Percentiles rank a stretch among this genome's conserved stretches.
phyloP scores from a whole-genome alignment of 805 yeast species.

The Danielia oregonensis region DNA sequence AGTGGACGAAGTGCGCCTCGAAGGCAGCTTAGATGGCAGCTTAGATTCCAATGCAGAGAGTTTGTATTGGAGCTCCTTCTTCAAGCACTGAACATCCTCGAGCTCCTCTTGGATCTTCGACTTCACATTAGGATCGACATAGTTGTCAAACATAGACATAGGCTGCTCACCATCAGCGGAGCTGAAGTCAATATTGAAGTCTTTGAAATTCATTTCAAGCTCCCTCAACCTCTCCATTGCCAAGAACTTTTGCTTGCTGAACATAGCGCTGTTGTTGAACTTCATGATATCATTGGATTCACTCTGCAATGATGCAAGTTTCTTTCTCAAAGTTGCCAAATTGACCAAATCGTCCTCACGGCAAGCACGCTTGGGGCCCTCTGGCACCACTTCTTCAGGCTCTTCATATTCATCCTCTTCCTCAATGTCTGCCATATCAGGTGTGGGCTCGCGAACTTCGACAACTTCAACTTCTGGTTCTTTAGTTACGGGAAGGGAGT shows the following conservation, averaged over 20 bases:
- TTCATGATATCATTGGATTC: constrained; percentile 78
- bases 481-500: constrained; percentile 12
- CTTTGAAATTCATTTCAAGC: constrained; percentile 63
- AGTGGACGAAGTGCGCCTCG: constrained; percentile 6
- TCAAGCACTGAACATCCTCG: constrained; percentile 39
- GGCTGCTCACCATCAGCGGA: constrained; percentile 15
- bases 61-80: constrained; percentile 38
- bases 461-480: constrained; percentile 4
- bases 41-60: constrained; percentile 18
- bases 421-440: constrained; percentile 7
- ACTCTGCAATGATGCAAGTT: constrained; percentile 58
- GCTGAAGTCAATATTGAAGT: constrained; percentile 55
- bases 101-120: constrained; percentile 39
- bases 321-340: constrained; percentile 51
- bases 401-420: constrained; percentile 14
- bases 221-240: constrained; percentile 72
- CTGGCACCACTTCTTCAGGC: constrained; percentile 12
- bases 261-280: constrained; percentile 56
- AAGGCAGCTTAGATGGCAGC: constrained; percentile 7
- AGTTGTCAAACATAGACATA: constrained; percentile 12
- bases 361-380: constrained; percentile 38
- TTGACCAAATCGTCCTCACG: constrained; percentile 52
- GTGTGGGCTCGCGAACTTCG: constrained; percentile 2
- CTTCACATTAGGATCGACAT: constrained; percentile 32
- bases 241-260: constrained; percentile 55